Percentiles rank a stretch among this genome's conserved stretches.
These are phyloP conservation scores for Phytophthora pisi DNA, from an alignment of 352 stramenopile species.

Conservation along the genomic window DNA sequence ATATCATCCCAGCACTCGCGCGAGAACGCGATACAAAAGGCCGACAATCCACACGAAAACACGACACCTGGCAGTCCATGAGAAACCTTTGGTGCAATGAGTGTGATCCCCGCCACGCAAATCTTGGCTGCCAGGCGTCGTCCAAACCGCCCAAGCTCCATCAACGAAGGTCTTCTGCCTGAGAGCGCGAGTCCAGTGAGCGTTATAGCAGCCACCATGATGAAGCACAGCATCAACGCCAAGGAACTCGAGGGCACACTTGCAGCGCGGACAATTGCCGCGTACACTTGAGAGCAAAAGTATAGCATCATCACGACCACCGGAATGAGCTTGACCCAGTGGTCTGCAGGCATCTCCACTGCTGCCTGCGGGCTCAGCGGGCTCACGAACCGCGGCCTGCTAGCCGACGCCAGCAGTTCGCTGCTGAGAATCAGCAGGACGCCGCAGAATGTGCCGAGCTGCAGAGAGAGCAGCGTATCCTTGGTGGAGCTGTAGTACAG, in stretches of 20 bases:
- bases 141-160: constrained; percentile 36
- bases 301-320: constrained; percentile 69
- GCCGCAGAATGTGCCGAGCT: constrained; percentile 72
- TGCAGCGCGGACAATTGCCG: constrained; percentile 46
- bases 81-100: constrained; percentile 54
- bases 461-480: constrained; percentile 71
- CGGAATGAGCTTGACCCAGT: constrained; percentile 83
- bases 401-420: constrained; percentile 49
- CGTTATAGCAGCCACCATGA: constrained; percentile 46
- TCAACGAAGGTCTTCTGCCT: constrained; percentile 47
- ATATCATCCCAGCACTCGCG: constrained; percentile 80
- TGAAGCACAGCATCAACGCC: constrained; percentile 48
- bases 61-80: constrained; percentile 45
- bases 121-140: constrained; percentile 38
- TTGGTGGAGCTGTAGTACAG: constrained; percentile 61
- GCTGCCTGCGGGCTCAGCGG: constrained; percentile 33
- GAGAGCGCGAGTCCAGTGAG: constrained; percentile 59
- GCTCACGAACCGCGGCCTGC: constrained; percentile 19
- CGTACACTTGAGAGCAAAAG: constrained; percentile 63
- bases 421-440: constrained; percentile 60
- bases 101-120: constrained; percentile 54
- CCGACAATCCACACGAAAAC: constrained; percentile 66
- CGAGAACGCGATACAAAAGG: constrained; percentile 73
- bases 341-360: constrained; percentile 59
- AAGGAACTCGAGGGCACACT: constrained; percentile 48